Base-by-base conservation (phyloP, 768 basidiomycete genomes). In the Xanthoconium stramineum region DNA sequence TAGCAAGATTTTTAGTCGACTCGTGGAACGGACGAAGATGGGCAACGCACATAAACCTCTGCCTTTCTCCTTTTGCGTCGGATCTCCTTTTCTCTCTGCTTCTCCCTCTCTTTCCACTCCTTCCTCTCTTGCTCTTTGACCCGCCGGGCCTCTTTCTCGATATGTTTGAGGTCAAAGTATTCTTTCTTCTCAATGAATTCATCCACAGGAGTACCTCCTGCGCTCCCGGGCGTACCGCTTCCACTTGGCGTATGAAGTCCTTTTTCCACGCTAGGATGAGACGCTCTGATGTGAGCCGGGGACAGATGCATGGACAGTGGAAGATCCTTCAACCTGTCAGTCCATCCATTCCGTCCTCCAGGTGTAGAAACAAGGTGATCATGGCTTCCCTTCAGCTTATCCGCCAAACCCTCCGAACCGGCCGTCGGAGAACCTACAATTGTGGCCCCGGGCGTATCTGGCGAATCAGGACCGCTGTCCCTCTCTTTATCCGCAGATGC, bases 61-160 rank as follows among this genome's bases (percentile, higher is more conserved):
- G 86, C 84, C 70, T 85, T 85, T 75, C 81, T 85, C 65, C 86
- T 76, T 68, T 85, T 85, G 52, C 76, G 70, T 64, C 75, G 78
- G 56, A 69, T 75, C 56, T 73, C 63, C 61, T 77, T 75, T 46
- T 74, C 67, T 52, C 44, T 64, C 20, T 29, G 39, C 19, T 59
- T 63, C 57, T 71, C 64, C 53, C 56, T 69, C 68, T 77, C 77
- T 66, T 75, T 74, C 60, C 69, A 73, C 50, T 71, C 71, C 58
- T 66, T 71, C 47, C 64, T 67, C 53, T 61, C 64, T 10, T 56
- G 63, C 19, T 67, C 65, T 48, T 55, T 55, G 28, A 49, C 52
- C 12, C 60, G 58, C 7, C 19, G 61, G n/a, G 58, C 56, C 47
- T 71, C 64, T 59, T 61, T 65, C 53, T 69, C 67, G 43, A 65